phyloP scores from a whole-genome alignment of 805 yeast species.

The Candida palmyrensis region DNA sequence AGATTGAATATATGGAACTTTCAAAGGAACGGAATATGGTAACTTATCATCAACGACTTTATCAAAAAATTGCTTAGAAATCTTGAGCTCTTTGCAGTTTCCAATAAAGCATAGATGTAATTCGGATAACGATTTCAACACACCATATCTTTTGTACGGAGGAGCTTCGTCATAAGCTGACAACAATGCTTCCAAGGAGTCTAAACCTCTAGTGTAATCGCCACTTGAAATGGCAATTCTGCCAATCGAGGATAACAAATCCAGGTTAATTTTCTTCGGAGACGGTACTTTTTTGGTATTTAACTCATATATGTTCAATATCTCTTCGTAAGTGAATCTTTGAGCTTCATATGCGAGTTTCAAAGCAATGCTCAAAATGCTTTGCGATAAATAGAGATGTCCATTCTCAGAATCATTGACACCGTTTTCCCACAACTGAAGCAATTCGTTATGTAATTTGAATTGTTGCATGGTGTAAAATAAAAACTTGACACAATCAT shows the following conservation, averaged over 20 bases:
- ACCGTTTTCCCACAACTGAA: conserved; percentile 66
- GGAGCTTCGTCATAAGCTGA: conserved; percentile 43
- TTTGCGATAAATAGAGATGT: conserved; percentile 51
- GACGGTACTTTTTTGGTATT: conserved; percentile 17
- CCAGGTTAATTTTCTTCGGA: conserved; percentile 29
- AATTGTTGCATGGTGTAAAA: conserved; percentile 43
- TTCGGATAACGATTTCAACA: conserved; percentile 55
- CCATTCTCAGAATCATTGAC: conserved; percentile 40
- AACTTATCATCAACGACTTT: conserved; percentile 64
- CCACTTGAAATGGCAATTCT: conserved; percentile 64
- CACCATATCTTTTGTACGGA: conserved; percentile 15
- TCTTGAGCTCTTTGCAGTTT: conserved; percentile 62
- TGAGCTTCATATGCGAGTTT: conserved; percentile 62
- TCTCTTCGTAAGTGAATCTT: conserved; percentile 54
- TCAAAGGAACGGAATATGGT: conserved; percentile 68
- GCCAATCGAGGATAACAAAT: conserved; percentile 66
- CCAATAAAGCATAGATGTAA: conserved; percentile 79
- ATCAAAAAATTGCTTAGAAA: conserved; percentile 70
- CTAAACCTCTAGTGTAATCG: conserved; percentile 61
- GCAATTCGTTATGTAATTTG: conserved; percentile 56
- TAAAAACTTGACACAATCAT: conserved; percentile 18
- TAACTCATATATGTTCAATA: conserved; percentile 50
- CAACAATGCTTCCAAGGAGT: conserved; percentile 50
- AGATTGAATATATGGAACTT: conserved; percentile 67
- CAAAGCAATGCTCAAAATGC: conserved; percentile 62